phyloP scores from a whole-genome alignment of 2,329 filamentous ascomycete species.

The Paecilomyces fulvus region DNA sequence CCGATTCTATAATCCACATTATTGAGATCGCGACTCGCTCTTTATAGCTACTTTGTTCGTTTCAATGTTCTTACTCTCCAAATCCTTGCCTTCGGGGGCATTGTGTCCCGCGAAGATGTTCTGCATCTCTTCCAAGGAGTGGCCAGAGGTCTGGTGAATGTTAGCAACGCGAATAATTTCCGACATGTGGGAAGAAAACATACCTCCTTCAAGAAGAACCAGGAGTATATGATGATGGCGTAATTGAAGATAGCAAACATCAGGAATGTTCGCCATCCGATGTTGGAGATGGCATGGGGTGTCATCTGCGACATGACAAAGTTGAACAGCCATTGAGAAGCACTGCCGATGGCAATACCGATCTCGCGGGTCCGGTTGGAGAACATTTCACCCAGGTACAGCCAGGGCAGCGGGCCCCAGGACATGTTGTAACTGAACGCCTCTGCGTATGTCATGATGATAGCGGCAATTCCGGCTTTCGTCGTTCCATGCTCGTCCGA shows the following conservation, averaged over 20 bases:
- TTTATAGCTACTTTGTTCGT: not conserved
- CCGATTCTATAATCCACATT: not conserved
- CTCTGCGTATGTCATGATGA: constrained; percentile 46
- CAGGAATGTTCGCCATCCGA: constrained; percentile 43
- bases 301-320: constrained; percentile 33
- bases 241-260: constrained; percentile 45
- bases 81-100: not conserved
- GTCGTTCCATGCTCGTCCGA: constrained; percentile 24
- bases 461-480: constrained; percentile 36
- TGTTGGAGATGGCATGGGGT: constrained; percentile 37
- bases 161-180: not conserved
- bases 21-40: not conserved
- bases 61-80: not conserved
- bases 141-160: constrained; percentile 30
- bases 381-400: constrained; percentile 31
- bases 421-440: constrained; percentile 35
- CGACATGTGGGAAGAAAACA: not conserved
- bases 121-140: constrained; percentile 39
- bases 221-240: constrained; percentile 37
- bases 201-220: constrained; percentile 35
- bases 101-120: constrained; percentile 22
- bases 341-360: constrained; percentile 25
- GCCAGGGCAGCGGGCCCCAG: constrained; percentile 30
- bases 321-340: constrained; percentile 33
- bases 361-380: constrained; percentile 27